These are phyloP conservation scores for Nothophaeocryptopus gaeumannii DNA, from an alignment of 2,329 filamentous ascomycete genomes.

Conservation along the genomic window DNA sequence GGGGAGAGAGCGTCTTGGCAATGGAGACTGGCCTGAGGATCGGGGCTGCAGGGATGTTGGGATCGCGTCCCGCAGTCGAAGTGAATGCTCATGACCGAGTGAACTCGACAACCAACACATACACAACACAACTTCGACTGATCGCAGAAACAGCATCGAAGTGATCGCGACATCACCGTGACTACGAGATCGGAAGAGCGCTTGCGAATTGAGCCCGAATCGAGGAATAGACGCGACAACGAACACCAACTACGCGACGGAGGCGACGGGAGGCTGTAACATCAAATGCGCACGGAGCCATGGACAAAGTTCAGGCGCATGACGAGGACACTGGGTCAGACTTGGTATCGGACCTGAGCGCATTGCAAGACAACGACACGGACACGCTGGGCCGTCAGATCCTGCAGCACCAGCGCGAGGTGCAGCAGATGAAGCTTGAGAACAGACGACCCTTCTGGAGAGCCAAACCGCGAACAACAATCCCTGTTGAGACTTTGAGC, in stretches of 20 bases:
- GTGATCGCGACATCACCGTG: too few relatives aligned
- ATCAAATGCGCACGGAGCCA: constrained; percentile 10
- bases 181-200: too few relatives aligned
- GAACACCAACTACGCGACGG: constrained; percentile 2
- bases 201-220: too few relatives aligned
- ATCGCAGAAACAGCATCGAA: too few relatives aligned
- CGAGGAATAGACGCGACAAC: not conserved
- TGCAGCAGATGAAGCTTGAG: constrained; percentile 39
- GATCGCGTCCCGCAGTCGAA: not conserved
- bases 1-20: constrained; percentile 1
- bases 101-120: too few relatives aligned
- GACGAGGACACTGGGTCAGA: constrained; percentile 20
- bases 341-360: constrained; percentile 9
- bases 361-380: constrained; percentile 39
- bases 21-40: not conserved
- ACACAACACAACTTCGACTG: too few relatives aligned
- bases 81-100: not conserved
- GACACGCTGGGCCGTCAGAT: constrained; percentile 48
- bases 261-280: not conserved
- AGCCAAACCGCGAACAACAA: constrained; percentile 15
- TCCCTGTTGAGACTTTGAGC: constrained; percentile 1
- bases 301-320: constrained; percentile 28
- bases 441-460: constrained; percentile 26
- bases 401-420: constrained; percentile 44
- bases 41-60: not conserved